phyloP scores from a whole-genome alignment of 805 yeast genomes.

The Lipomyces kockii region DNA sequence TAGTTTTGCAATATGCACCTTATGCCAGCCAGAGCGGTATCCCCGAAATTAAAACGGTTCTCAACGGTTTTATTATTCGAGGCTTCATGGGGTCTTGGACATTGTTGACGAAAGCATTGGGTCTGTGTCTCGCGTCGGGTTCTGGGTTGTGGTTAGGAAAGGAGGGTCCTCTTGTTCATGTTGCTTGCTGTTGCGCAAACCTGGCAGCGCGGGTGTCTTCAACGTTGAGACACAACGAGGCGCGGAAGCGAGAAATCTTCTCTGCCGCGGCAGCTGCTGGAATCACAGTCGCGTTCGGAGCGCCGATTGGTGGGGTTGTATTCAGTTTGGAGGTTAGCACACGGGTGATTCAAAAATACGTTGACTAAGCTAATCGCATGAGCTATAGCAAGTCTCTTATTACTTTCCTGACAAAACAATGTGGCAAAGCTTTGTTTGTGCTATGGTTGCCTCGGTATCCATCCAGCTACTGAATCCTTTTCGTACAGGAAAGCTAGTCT shows the following conservation, averaged over 20 bases:
- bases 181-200: slow-evolving; percentile 64
- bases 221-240: slow-evolving; percentile 50
- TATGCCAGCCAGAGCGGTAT: slow-evolving; percentile 65
- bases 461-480: slow-evolving; percentile 59
- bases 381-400: slow-evolving; percentile 64
- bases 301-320: slow-evolving; percentile 87
- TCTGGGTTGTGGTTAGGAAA: slow-evolving; percentile 83
- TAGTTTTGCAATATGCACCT: slow-evolving; percentile 45
- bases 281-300: slow-evolving; percentile 79
- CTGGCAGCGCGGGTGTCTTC: slow-evolving; percentile 47
- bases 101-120: slow-evolving; percentile 59
- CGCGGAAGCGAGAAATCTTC: slow-evolving; percentile 60
- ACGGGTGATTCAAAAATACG: neutral
- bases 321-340: slow-evolving; percentile 53
- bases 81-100: slow-evolving; percentile 58
- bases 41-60: slow-evolving; percentile 69
- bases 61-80: slow-evolving; percentile 65
- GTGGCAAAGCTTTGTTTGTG: slow-evolving; percentile 85
- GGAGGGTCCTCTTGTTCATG: slow-evolving; percentile 86
- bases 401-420: slow-evolving; percentile 67
- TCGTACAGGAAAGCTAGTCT: slow-evolving; percentile 56
- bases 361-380: neutral
- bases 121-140: slow-evolving; percentile 68
- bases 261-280: slow-evolving; percentile 85
- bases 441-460: slow-evolving; percentile 71